Evolutionary conservation across 208 protist genomes (phyloP).

Genomic region (Acanthamoeba quina): DNA sequence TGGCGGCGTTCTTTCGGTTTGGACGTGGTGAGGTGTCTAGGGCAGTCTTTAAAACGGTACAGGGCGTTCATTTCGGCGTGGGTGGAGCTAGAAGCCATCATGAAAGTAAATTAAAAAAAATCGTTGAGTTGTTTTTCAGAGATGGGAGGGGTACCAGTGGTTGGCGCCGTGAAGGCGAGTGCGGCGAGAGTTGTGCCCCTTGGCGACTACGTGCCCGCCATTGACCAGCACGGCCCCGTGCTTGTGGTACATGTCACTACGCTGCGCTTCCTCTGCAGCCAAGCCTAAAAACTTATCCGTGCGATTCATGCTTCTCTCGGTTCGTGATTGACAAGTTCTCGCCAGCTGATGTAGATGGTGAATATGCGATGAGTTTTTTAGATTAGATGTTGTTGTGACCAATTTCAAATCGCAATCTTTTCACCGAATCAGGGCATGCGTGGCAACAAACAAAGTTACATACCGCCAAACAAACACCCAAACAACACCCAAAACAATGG

Average conservation of each 20-base stretch:
- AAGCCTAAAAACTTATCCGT: constrained; percentile 3
- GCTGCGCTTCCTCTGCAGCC: background rate
- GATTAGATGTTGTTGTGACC: no score
- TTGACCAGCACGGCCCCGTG: constrained; percentile 3
- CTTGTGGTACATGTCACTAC: constrained; percentile 1
- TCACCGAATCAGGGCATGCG: no score
- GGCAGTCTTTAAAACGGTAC: constrained; percentile 11
- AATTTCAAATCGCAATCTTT: no score
- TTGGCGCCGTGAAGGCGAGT: background rate
- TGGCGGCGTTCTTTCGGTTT: background rate
- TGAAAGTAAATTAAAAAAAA: no score
- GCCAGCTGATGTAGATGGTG: no score
- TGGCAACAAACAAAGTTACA: no score
- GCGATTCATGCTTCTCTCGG: background rate
- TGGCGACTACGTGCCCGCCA: background rate
- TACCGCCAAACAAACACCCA: no score
- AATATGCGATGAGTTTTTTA: no score
- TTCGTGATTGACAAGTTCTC: no score
- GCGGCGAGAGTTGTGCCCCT: constrained; percentile 35
- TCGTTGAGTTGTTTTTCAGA: background rate
- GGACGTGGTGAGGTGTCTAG: background rate
- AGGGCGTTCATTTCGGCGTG: constrained; percentile 48
- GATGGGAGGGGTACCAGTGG: background rate
- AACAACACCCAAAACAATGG: no score
- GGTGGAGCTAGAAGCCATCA: background rate